Conservation (phyloP, 495 filamentous ascomycete species). For the Penicillium coffeae region DNA sequence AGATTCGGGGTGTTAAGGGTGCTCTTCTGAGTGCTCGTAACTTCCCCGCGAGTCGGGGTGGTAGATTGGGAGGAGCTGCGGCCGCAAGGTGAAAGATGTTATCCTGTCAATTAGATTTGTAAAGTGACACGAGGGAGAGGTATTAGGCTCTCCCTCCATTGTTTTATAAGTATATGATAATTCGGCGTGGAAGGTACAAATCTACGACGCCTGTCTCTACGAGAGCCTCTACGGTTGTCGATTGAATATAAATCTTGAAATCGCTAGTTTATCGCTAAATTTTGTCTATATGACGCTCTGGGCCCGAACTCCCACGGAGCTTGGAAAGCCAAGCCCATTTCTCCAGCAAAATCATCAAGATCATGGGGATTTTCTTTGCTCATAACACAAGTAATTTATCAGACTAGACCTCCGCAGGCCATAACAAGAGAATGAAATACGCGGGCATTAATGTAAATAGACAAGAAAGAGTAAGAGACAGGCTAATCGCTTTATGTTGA, state of each 20-base stretch:
- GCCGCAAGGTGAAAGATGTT: constrained; percentile 10
- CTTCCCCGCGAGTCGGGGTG: constrained; percentile 48
- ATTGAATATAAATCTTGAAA: neutral
- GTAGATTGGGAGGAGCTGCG: constrained; percentile 22
- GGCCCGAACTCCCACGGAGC: neutral
- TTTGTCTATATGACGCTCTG: neutral
- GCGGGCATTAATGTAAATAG: constrained; percentile 27
- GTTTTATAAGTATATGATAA: too few relatives aligned
- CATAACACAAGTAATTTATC: constrained; percentile 15
- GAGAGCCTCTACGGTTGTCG: neutral
- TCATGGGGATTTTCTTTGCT: constrained; percentile 15
- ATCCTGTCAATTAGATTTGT: neutral
- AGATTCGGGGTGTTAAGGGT: constrained; percentile 91
- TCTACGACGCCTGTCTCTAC: neutral
- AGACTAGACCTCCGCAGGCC: constrained; percentile 11
- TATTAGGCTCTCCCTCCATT: too few relatives aligned
- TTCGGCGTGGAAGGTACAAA: too few relatives aligned
- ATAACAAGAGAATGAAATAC: constrained; percentile 16
- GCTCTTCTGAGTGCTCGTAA: constrained; percentile 77
- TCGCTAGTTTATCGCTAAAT: neutral
- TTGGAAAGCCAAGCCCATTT: neutral
- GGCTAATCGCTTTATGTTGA: constrained; percentile 12
- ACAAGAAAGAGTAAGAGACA: constrained; percentile 18
- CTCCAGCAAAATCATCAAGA: neutral
- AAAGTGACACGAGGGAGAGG: neutral